Base-by-base conservation (phyloP, 1,139 yeast genomes). In the Kodamaea arcana region DNA sequence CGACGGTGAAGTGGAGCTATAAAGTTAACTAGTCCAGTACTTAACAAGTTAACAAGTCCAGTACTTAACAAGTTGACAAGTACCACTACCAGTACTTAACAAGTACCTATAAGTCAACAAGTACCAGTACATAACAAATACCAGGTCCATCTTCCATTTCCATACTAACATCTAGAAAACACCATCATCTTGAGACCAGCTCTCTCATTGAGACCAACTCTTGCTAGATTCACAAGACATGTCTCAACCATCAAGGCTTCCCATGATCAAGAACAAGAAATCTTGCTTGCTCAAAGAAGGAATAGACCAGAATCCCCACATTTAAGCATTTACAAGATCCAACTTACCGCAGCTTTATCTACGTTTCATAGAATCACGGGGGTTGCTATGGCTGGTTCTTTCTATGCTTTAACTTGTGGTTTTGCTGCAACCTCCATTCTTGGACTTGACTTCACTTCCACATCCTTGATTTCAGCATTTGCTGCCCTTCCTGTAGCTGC, bases 241-340 rank as follows among this genome's bases (percentile, higher is more conserved):
- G 48, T 76, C 39, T 56, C 80, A 36, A 75, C 88, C 18, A 76
- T 82, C 47, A 63, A 72, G 51, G 74, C 88, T 29, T 67, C 86
- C 28, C 72, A 72, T 33, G 75, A 68, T 17, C 77, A 78, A 51
- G 94, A 84, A 52, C 75, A 82, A 47, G 76, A 74, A 30, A 72
- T 88, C 41, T 75, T 92, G 45, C 73, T 79, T 40, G 78, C 82
- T 36, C 98, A 92, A 69, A 80, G 98, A 62, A 74, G 72, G 50
- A 76, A 79, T 65, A 81, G 98, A 67, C 98, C 98, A 30, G 66
- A 75, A 24, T 88, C 97, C 28, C 98, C 98, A 40, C 95, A 92
- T 61, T 73, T 92, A 58, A 66, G 80, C 41, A 90, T 92, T 56
- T 92, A 90, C 69, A 72, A 87, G 67, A 94, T 94, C 35, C 97